A percentile compares a stretch with the other conserved stretches of the same genome.
Evolutionary conservation across 805 yeast genomes (phyloP).

Genomic region (Kregervanrija delftensis): DNA sequence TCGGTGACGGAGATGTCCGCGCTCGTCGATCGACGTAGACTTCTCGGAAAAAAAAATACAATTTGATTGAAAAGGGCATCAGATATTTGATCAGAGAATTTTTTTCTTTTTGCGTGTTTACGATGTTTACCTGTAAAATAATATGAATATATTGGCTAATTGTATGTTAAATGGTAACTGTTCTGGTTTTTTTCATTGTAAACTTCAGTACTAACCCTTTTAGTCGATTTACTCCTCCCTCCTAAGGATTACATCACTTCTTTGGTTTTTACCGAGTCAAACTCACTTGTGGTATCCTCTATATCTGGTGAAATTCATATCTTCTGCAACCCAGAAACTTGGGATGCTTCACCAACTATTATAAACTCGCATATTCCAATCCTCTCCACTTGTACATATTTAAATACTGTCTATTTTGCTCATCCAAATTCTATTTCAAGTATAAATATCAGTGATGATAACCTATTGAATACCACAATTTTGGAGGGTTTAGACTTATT

Average conservation of each 20-base stretch:
- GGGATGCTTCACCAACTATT: neutral
- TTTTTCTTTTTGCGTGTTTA: no score
- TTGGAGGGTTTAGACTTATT: neutral
- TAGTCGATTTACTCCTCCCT: conserved; percentile 5
- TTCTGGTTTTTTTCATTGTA: no score
- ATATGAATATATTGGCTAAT: no score
- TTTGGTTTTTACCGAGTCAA: neutral
- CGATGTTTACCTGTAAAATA: no score
- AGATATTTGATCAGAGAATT: no score
- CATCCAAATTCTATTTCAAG: neutral
- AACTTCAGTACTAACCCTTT: neutral
- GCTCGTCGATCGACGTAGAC: no score
- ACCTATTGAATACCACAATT: neutral
- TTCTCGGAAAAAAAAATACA: no score
- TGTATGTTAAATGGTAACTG: no score
- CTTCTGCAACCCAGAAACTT: neutral
- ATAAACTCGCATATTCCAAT: neutral
- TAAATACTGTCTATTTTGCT: neutral
- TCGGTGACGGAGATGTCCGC: no score
- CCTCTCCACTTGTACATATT: conserved; percentile 1
- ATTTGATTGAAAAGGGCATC: no score
- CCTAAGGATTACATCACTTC: conserved; percentile 9
- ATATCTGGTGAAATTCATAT: conserved; percentile 4
- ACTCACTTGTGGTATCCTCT: conserved; percentile 3
- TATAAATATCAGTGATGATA: neutral